Evolutionary conservation across 2,329 filamentous ascomycete species (phyloP).

Genomic region (Phyllosticta citriasiana): DNA sequence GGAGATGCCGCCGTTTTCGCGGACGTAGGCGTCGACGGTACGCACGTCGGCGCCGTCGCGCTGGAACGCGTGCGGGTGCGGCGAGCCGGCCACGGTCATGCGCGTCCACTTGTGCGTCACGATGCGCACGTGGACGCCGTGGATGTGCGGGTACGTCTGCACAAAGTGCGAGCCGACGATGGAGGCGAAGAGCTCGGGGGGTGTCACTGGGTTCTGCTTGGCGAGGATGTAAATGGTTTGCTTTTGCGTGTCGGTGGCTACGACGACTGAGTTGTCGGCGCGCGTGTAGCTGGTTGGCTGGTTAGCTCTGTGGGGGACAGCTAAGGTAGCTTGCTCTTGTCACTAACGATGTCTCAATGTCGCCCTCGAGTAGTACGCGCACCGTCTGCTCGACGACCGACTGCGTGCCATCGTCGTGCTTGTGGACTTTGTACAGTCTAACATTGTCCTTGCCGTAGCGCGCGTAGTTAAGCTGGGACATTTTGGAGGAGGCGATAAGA

Average conservation of each 20-base stretch:
- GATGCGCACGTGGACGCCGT: slow-evolving; percentile 70
- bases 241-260: slow-evolving; percentile 97
- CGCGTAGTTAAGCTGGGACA: slow-evolving; percentile 45
- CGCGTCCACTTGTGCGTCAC: slow-evolving; percentile 85
- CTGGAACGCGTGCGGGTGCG: slow-evolving; percentile 91
- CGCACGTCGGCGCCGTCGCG: slow-evolving; percentile 83
- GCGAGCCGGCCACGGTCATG: slow-evolving; percentile 75
- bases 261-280: slow-evolving; percentile 89
- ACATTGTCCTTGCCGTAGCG: slow-evolving; percentile 96
- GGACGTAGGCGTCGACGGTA: slow-evolving; percentile 64
- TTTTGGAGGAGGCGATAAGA: slow-evolving; percentile 13
- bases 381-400: slow-evolving; percentile 88
- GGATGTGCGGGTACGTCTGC: slow-evolving; percentile 78
- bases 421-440: slow-evolving; percentile 90
- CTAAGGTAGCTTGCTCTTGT: not conserved
- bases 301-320: slow-evolving; percentile 8
- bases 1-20: slow-evolving; percentile 57
- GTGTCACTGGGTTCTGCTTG: slow-evolving; percentile 84
- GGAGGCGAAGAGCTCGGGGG: slow-evolving; percentile 83
- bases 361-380: slow-evolving; percentile 82
- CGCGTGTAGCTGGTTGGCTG: slow-evolving; percentile 61
- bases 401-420: slow-evolving; percentile 68
- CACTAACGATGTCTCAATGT: slow-evolving; percentile 67
- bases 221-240: slow-evolving; percentile 85
- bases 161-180: slow-evolving; percentile 84